Evolutionary conservation across 768 basidiomycete genomes (phyloP), one percentile per base, ranked within the genome.

Genomic region (Galerina marginata): DNA sequence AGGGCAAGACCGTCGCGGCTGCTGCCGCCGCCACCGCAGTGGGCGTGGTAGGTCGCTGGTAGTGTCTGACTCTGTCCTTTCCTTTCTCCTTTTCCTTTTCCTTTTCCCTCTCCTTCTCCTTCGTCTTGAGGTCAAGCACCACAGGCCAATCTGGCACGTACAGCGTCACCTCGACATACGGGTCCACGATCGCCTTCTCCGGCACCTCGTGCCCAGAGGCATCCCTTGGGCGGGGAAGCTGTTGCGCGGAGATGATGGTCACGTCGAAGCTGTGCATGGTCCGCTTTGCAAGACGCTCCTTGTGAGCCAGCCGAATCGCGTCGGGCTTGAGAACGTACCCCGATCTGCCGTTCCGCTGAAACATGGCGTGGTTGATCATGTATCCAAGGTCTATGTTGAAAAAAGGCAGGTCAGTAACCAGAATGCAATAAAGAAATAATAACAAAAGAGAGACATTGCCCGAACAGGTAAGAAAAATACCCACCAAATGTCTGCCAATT

Each of bases 401-500:
- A 23, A 50, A 33, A 33, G 29, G 29, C 4, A 7, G 29, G 29
- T 33, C 29, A 33, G 29, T 33, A 33, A 33, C 4, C 29, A 33
- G 29, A 33, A 33, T 33, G 29, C 7, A 33, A 33, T 33, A 7
- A 33, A 20, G 20, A 40, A 43, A 51, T 44, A 52, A 11, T 9
- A 66, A n/a, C n/a, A 48, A 49, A 47, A 33, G 23, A 25, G 20
- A 25, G 6, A 47, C 36, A 48, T 20, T 29, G 20, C 10, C 23
- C 29, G 14, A 16, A 38, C 29, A n/a, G 36, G 46, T 16, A 57
- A 50, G 44, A 51, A 2, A 25, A 57, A 43, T 33, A 79, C 87
- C 50, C 68, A 95, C 94, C 95, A 66, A 87, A 89, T 0, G 96
- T 99, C 74, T 99, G 97, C 92, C 95, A 97, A 72, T 99, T 99